These are phyloP conservation scores for Histomonas meleagridis DNA, from an alignment of 208 protist species.

Conservation along the genomic window DNA sequence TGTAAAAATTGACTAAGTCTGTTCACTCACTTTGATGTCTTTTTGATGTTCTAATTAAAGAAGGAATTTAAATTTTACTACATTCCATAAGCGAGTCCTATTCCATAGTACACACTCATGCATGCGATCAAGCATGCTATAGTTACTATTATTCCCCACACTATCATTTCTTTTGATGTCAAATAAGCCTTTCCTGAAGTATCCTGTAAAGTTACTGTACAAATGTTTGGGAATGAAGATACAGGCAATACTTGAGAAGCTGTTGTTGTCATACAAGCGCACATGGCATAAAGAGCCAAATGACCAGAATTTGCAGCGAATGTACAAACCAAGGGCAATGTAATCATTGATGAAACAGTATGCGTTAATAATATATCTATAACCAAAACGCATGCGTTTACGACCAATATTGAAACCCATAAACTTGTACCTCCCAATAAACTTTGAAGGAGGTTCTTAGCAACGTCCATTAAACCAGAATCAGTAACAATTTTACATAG, in stretches of 20 bases:
- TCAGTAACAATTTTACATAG: background rate
- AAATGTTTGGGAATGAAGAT: constrained; percentile 19
- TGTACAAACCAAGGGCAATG: background rate
- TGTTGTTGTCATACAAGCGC: constrained; percentile 17
- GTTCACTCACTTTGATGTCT: too few species aligned
- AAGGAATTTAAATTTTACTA: too few species aligned
- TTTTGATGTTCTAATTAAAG: too few species aligned
- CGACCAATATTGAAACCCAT: background rate
- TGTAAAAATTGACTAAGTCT: too few species aligned
- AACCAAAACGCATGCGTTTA: background rate
- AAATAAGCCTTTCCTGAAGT: background rate
- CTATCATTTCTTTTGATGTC: background rate
- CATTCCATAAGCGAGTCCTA: background rate
- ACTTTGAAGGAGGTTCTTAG: background rate
- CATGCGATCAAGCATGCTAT: background rate
- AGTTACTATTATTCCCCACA: background rate
- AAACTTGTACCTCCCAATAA: background rate
- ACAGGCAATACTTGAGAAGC: background rate
- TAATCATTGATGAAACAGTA: constrained; percentile 34
- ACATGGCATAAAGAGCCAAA: background rate
- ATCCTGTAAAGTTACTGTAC: background rate
- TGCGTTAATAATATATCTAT: constrained; percentile 15
- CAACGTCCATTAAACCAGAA: background rate
- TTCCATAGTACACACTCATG: background rate
- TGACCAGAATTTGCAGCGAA: background rate